Percentiles rank a stretch among this genome's conserved stretches.
Evolutionary conservation across 2,329 filamentous ascomycete species (phyloP).

Genomic region (Fusarium sp.): DNA sequence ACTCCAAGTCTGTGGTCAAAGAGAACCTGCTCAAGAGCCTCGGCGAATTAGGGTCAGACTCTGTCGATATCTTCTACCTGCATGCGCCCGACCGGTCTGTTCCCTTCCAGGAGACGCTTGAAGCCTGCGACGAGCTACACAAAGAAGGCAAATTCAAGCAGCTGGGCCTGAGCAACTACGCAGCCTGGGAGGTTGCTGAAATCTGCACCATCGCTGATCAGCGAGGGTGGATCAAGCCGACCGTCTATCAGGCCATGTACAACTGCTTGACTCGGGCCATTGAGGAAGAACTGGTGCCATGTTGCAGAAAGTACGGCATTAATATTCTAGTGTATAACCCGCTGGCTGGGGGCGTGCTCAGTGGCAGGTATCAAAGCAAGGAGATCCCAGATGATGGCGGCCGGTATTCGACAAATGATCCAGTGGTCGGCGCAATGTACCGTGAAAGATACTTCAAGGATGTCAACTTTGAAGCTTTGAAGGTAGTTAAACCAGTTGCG

Average conservation of each 20-base stretch:
- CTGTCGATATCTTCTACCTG: background rate
- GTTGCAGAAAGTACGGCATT: background rate
- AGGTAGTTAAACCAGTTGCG: background rate
- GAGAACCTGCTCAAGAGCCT: background rate
- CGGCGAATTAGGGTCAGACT: background rate
- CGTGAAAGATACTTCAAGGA: background rate
- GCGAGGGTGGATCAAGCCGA: background rate
- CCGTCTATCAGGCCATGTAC: background rate
- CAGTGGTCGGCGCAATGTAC: background rate
- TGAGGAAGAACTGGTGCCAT: background rate
- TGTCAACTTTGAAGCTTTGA: background rate
- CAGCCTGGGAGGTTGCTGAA: background rate
- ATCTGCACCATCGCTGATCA: background rate
- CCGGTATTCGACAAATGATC: background rate
- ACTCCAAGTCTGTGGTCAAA: background rate
- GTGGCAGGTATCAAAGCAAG: background rate
- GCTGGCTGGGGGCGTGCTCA: background rate
- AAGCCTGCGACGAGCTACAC: background rate
- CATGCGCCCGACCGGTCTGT: background rate
- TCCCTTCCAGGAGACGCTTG: background rate
- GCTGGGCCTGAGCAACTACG: background rate
- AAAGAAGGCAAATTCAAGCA: background rate
- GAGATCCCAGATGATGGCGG: background rate
- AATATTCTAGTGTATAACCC: background rate
- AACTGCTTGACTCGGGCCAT: background rate